A percentile compares a stretch with the other conserved stretches of the same genome.
Evolutionary conservation across 306 rosid genomes (phyloP).

Genomic region (Fragaria vesca): DNA sequence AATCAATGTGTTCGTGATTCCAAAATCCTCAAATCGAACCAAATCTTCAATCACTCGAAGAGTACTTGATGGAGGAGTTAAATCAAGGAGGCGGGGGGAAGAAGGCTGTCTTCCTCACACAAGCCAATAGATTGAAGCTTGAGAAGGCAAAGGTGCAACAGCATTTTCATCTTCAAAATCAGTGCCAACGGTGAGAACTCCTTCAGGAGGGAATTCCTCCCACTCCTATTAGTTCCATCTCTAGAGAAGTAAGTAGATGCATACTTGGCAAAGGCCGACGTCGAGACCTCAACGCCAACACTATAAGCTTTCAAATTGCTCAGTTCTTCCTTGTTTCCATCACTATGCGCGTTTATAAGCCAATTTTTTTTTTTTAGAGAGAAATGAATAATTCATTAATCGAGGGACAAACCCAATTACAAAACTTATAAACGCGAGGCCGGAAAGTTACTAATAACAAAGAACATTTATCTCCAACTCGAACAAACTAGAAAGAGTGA

Average conservation of each 20-base stretch:
- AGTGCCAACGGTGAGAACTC: background rate
- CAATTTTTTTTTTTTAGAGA: too few species aligned
- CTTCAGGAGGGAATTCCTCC: background rate
- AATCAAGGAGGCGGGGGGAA: background rate
- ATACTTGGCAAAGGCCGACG: background rate
- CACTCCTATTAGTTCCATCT: background rate
- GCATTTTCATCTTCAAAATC: background rate
- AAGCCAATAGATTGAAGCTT: background rate
- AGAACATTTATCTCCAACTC: too few species aligned
- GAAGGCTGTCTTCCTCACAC: background rate
- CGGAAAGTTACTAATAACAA: too few species aligned
- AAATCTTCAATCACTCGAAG: too few species aligned
- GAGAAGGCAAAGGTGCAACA: background rate
- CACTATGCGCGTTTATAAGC: background rate
- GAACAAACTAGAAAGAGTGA: too few species aligned
- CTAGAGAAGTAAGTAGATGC: background rate
- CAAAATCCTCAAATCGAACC: too few species aligned
- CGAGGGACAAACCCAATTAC: too few species aligned
- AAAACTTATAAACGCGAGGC: too few species aligned
- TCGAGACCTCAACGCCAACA: background rate
- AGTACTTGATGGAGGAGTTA: too few species aligned
- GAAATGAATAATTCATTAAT: too few species aligned
- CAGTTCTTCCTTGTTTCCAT: background rate
- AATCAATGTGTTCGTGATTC: too few species aligned
- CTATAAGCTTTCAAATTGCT: background rate